Conservation (phyloP, 2,329 filamentous ascomycete species). For the Helminthosporium solani region DNA sequence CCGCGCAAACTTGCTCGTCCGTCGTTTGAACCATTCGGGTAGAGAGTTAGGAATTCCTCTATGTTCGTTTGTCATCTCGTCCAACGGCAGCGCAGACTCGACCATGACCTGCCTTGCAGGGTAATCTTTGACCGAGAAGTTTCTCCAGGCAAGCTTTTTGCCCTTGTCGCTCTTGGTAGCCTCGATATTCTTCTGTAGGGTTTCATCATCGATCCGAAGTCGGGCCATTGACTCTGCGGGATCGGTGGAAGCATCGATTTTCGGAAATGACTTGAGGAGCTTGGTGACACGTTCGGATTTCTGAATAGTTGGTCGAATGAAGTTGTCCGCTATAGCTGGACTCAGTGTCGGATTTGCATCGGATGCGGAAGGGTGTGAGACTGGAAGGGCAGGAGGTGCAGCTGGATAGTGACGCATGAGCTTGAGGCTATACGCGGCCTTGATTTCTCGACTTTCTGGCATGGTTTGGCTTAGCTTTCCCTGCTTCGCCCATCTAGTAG, state of each 20-base stretch:
- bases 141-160: conserved; percentile 16
- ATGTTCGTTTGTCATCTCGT: conserved; percentile 15
- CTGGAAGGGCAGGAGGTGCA: background rate
- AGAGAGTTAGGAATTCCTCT: conserved; percentile 14
- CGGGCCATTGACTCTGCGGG: background rate
- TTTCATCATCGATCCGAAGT: background rate
- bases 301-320: conserved; percentile 19
- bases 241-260: background rate
- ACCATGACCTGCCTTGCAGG: conserved; percentile 18
- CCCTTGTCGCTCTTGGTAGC: conserved; percentile 13
- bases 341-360: background rate
- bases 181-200: conserved; percentile 13
- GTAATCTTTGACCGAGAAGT: conserved; percentile 16
- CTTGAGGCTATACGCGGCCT: conserved; percentile 22
- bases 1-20: conserved; percentile 14
- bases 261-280: conserved; percentile 17
- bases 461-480: conserved; percentile 17
- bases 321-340: conserved; percentile 4
- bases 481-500: conserved; percentile 15
- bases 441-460: conserved; percentile 17
- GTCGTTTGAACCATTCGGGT: conserved; percentile 24
- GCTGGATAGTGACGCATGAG: conserved; percentile 25
- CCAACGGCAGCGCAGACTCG: conserved; percentile 10
- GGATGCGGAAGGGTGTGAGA: background rate
- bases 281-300: conserved; percentile 18